phyloP scores from a whole-genome alignment of 2,329 filamentous ascomycete species.

The Alternaria burnsii region DNA sequence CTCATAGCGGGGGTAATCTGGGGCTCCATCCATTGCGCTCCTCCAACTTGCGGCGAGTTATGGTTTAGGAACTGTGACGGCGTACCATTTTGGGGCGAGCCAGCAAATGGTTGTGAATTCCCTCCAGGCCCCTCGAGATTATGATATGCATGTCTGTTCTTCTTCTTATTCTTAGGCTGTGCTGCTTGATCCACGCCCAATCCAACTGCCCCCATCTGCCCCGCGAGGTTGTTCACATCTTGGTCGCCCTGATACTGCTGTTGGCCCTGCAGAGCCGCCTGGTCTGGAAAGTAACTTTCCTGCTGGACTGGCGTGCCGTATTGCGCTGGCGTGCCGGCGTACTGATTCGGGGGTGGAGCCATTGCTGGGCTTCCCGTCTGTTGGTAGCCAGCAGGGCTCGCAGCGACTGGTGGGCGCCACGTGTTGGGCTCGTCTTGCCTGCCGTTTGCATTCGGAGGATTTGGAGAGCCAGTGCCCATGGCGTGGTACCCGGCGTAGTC shows the following conservation, averaged over 20 bases:
- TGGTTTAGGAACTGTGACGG: constrained; percentile 68
- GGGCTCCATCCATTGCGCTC: constrained; percentile 52
- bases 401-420: constrained; percentile 54
- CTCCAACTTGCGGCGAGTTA: constrained; percentile 40
- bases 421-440: constrained; percentile 43
- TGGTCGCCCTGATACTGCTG: constrained; percentile 37
- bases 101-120: constrained; percentile 74
- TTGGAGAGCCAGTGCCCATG: constrained; percentile 40
- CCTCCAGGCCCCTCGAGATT: constrained; percentile 75
- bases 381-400: constrained; percentile 56
- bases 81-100: constrained; percentile 67
- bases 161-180: constrained; percentile 75
- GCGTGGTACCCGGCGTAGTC: constrained; percentile 51
- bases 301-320: constrained; percentile 41
- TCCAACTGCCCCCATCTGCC: constrained; percentile 41
- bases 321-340: constrained; percentile 39
- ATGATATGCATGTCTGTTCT: constrained; percentile 93
- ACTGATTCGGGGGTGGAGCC: constrained; percentile 42
- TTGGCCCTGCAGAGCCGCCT: constrained; percentile 35
- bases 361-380: constrained; percentile 49
- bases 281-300: constrained; percentile 55
- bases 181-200: constrained; percentile 53
- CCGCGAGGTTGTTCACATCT: constrained; percentile 43
- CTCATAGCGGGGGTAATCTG: constrained; percentile 58
- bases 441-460: constrained; percentile 38